These are phyloP conservation scores for Yamadazyma sp. DNA, from an alignment of 805 yeast species.

Conservation along the genomic window DNA sequence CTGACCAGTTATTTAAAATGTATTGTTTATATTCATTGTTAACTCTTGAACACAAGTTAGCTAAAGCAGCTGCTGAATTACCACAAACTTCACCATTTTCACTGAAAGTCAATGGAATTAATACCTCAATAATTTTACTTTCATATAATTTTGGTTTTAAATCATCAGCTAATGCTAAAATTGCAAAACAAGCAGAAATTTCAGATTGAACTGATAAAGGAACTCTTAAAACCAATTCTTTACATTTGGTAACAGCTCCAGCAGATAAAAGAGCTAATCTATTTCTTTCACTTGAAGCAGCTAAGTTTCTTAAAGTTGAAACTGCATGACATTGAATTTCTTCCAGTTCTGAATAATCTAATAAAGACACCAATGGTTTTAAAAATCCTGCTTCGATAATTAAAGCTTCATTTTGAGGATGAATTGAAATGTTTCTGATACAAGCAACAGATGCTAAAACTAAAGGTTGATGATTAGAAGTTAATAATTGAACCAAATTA, in stretches of 20 bases:
- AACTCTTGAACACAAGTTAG: slow-evolving; percentile 90
- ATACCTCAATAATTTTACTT: slow-evolving; percentile 79
- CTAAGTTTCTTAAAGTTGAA: slow-evolving; percentile 90
- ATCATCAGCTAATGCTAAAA: slow-evolving; percentile 93
- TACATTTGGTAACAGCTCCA: slow-evolving; percentile 92
- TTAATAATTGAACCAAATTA: slow-evolving; percentile 83
- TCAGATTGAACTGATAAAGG: slow-evolving; percentile 95
- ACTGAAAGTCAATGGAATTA: slow-evolving; percentile 87
- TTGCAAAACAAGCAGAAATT: slow-evolving; percentile 96
- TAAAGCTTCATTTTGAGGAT: slow-evolving; percentile 91
- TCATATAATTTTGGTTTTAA: slow-evolving; percentile 80
- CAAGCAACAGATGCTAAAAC: slow-evolving; percentile 98
- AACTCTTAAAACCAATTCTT: slow-evolving; percentile 76
- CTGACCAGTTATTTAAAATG: slow-evolving; percentile 73
- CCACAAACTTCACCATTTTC: slow-evolving; percentile 95
- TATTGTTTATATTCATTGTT: slow-evolving; percentile 66
- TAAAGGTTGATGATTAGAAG: slow-evolving; percentile 86
- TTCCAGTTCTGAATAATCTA: slow-evolving; percentile 83
- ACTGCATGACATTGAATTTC: slow-evolving; percentile 99
- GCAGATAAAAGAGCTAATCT: slow-evolving; percentile 89
- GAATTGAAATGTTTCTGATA: slow-evolving; percentile 93
- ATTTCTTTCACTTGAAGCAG: slow-evolving; percentile 92
- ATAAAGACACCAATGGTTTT: slow-evolving; percentile 80
- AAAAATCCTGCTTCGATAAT: slow-evolving; percentile 97
- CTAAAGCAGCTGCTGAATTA: slow-evolving; percentile 96